Base-by-base conservation (phyloP, 306 rosid genomes). In the Carpinus fangiana region DNA sequence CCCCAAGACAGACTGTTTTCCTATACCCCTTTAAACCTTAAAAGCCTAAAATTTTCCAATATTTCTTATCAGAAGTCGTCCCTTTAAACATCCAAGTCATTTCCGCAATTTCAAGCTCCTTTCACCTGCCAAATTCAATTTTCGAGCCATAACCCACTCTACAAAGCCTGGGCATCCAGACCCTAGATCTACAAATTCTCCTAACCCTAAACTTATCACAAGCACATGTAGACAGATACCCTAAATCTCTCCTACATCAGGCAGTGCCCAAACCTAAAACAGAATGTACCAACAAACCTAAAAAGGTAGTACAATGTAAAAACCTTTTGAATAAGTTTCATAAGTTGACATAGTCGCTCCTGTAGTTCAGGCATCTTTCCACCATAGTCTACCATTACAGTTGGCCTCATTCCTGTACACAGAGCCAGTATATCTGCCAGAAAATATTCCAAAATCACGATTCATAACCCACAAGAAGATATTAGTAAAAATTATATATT, bases 301-400 rank as follows among this genome's bases (percentile, higher is more conserved):
- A 43, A 13, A 46, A 56, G 51, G 62, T 21, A 18, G 20, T 23
- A 74, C 31, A 8, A 13, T 46, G 23, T 21, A 23, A 52, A 52
- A 54, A 88, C 92, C 94, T 84, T 85, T 36, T 81, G 97, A 72
- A 79, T 36, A 0, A 71, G 79, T 65, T 90, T 74, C 16, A 93
- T 73, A 73, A 93, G 90, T 38, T 88, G 52, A 70, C 90, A 85
- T 28, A 93, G 89, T 38, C 88, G 86, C 72, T 92, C 85, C 70
- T 88, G 97, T 23, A 94, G 82, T 66, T 89, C 90, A 53, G 97
- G 97, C 96, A 94, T 80, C 84, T 82, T 90, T 84, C 97, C 97
- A 4, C 97, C 98, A 61, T 92, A 94, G 76, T 94, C 98, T 21
- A 94, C 52, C 98, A 92, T 86, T 1, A 94, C 88, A 52, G 89